phyloP scores from a whole-genome alignment of 2,329 filamentous ascomycete species.

The Emmonsia crescens region DNA sequence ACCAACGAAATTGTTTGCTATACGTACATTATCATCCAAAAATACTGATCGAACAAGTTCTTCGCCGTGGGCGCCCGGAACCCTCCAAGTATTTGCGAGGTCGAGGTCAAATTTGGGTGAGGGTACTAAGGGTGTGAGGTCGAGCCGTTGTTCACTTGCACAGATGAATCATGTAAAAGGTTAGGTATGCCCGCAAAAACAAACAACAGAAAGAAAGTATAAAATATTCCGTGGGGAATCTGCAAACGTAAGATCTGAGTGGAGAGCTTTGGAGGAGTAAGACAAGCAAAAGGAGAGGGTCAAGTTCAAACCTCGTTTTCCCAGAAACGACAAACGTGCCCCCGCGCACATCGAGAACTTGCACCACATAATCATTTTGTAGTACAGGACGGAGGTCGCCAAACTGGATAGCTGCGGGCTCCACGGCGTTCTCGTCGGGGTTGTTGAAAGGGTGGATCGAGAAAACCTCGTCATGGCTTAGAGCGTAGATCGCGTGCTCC shows the following conservation, averaged over 20 bases:
- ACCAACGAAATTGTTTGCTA: neutral
- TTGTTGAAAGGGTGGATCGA: conserved; percentile 46
- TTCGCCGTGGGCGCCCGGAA: conserved; percentile 39
- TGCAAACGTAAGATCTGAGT: neutral
- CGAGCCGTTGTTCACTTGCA: conserved; percentile 30
- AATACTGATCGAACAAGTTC: conserved; percentile 38
- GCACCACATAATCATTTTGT: conserved; percentile 49
- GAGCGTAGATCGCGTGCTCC: conserved; percentile 42
- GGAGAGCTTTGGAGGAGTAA: conserved; percentile 1
- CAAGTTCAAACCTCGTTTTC: conserved; percentile 36
- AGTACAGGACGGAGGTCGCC: conserved; percentile 47
- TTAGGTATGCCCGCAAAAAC: neutral
- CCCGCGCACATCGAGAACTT: conserved; percentile 37
- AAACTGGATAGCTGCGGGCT: conserved; percentile 38
- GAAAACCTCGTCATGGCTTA: conserved; percentile 53
- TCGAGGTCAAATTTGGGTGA: conserved; percentile 31
- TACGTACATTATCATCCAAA: conserved; percentile 34
- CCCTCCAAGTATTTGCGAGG: conserved; percentile 29
- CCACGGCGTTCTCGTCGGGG: conserved; percentile 37
- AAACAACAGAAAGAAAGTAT: neutral
- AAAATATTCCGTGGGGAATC: neutral
- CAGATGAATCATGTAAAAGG: neutral
- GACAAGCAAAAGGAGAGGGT: neutral
- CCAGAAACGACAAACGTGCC: conserved; percentile 38
- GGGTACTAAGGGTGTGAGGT: conserved; percentile 31